Percentiles rank a stretch among this genome's conserved stretches.
Conservation (phyloP, 2,329 filamentous ascomycete genomes). For the Aspergillus hortae region DNA sequence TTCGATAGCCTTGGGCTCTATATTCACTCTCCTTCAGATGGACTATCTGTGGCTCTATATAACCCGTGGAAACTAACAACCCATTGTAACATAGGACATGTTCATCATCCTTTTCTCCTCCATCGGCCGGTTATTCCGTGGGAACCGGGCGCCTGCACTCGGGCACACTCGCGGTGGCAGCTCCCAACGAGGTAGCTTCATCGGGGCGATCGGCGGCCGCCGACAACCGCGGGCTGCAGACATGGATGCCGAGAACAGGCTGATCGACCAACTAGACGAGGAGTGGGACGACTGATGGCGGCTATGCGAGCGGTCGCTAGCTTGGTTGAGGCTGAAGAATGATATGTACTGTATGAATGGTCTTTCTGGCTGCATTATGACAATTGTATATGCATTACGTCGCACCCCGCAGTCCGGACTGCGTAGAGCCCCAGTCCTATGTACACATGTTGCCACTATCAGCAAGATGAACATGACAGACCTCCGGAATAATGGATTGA, state of each 20-base stretch:
- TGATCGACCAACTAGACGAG: slow-evolving; percentile 95
- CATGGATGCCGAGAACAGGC: slow-evolving; percentile 80
- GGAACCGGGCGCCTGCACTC: slow-evolving; percentile 29
- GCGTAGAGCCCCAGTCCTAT: too few species aligned
- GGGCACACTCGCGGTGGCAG: slow-evolving; percentile 33
- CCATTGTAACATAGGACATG: slow-evolving; percentile 39
- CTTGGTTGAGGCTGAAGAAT: neutral
- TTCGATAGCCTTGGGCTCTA: neutral
- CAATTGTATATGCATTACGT: neutral
- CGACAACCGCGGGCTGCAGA: slow-evolving; percentile 19
- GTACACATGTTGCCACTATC: too few species aligned
- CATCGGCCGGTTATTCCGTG: slow-evolving; percentile 37
- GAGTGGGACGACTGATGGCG: slow-evolving; percentile 76
- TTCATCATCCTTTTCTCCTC: slow-evolving; percentile 46
- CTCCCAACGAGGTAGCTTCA: slow-evolving; percentile 25
- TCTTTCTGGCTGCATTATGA: neutral
- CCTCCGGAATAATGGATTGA: too few species aligned
- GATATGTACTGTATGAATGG: neutral
- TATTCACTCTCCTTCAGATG: neutral
- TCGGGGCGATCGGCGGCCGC: slow-evolving; percentile 34
- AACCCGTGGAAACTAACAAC: neutral
- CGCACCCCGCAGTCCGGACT: too few species aligned
- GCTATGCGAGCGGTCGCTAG: neutral
- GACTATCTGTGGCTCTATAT: neutral
- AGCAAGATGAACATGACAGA: too few species aligned